A percentile compares a stretch with the other conserved stretches of the same genome.
Evolutionary conservation across 352 stramenopile genomes (phyloP).

Genomic region (Globisporangium lucens): DNA sequence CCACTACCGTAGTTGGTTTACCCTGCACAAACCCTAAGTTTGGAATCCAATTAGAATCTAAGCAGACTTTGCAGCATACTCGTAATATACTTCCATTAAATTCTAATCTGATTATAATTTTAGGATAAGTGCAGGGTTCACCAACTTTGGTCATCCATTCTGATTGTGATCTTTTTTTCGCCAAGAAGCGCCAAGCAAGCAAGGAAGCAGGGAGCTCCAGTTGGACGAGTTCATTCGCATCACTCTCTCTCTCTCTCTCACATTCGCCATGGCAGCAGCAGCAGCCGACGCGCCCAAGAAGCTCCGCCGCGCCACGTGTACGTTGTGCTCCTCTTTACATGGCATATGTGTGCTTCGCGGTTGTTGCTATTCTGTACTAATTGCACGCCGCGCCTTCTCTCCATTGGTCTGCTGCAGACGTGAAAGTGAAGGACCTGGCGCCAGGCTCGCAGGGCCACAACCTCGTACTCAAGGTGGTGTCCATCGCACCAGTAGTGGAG

Average conservation of each 20-base stretch:
- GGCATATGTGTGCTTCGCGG: not conserved
- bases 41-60: too few relatives aligned
- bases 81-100: too few relatives aligned
- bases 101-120: too few relatives aligned
- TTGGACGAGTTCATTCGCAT: constrained; percentile 3
- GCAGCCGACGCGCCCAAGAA: constrained; percentile 2
- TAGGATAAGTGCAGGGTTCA: too few relatives aligned
- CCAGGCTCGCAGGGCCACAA: constrained; percentile 80
- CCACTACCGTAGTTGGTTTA: too few relatives aligned
- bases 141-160: not conserved
- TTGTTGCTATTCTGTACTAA: not conserved
- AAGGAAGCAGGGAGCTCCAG: constrained; percentile 1
- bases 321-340: not conserved
- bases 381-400: not conserved
- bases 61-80: too few relatives aligned
- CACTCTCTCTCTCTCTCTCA: constrained; percentile 2
- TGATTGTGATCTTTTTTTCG: constrained; percentile 11
- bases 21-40: too few relatives aligned
- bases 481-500: constrained; percentile 48
- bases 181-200: constrained; percentile 2
- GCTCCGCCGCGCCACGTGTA: constrained; percentile 9
- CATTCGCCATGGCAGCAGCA: constrained; percentile 9
- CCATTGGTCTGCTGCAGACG: constrained; percentile 36
- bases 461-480: constrained; percentile 72
- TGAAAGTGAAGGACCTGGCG: constrained; percentile 73